Evolutionary conservation across 2,329 filamentous ascomycete species (phyloP), one percentile per base, ranked within the genome.

Genomic region (Nothopassalora personata): DNA sequence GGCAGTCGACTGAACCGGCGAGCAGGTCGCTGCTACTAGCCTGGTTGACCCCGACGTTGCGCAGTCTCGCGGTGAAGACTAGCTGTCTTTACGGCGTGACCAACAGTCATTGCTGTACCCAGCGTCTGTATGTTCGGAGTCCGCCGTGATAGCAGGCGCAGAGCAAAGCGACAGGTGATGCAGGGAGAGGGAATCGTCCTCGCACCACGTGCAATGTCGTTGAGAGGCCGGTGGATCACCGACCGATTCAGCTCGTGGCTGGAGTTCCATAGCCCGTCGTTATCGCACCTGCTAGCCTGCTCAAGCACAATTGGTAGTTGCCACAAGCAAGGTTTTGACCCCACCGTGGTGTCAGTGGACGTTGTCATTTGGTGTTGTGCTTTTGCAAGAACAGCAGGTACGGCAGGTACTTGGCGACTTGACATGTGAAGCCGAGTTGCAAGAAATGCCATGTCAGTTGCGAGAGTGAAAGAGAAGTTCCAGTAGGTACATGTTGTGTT

Each of bases 181-280:
- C 30, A 34, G 49, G 10, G n/a, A 28, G 15, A 10, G 27, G 10
- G 45, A 7, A n/a, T 43, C 15, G 39, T 15, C 13, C 46, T 49
- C 46, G 13, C 28, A 31, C 10, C 19, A 51, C n/a, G n/a, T n/a
- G n/a, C n/a, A n/a, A n/a, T 19, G 49, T 13, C 49, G 49, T 51
- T 51, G 49, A 34, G 49, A 51, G 27, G 30, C 49, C 30, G 49
- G 49, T 51, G 49, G 49, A 34, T 30, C 49, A 51, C 49, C 11
- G n/a, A 10, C 49, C 49, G 49, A 51, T 19, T 34, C 30, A 30
- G 30, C 27, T 13, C n/a, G 49, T 34, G 27, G 28, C 34, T 34
- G 49, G 49, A 33, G 10, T 51, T 30, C 34, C 28, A 19, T 51
- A 34, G 34, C 49, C 49, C 30, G 49, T 51, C 49, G 49, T 51